Evolutionary conservation across 331 rosid genomes (phyloP).

Genomic region (Malus hybrid): DNA sequence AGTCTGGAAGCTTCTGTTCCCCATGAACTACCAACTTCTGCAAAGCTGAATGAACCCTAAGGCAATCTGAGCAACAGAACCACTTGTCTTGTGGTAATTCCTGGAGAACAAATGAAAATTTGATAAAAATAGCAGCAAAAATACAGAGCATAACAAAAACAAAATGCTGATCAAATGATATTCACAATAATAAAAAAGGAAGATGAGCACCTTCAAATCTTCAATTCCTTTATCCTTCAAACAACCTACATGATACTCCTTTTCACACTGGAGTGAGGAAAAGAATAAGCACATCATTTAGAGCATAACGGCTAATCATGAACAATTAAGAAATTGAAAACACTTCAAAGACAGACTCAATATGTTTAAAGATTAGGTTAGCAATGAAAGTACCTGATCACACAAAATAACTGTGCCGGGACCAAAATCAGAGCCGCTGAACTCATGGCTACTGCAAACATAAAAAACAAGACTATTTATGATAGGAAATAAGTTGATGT

Average conservation of each 20-base stretch:
- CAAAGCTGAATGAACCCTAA: conserved; percentile 30
- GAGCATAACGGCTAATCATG: background rate
- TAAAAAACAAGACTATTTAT: conserved; percentile 4
- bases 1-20: conserved; percentile 41
- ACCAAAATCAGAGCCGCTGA: conserved; percentile 52
- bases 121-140: background rate
- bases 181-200: background rate
- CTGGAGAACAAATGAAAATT: conserved; percentile 25
- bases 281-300: background rate
- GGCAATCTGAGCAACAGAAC: conserved; percentile 63
- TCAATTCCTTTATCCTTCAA: conserved; percentile 56
- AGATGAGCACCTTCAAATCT: conserved; percentile 42
- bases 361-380: background rate
- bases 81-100: conserved; percentile 65
- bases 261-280: conserved; percentile 55
- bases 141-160: background rate
- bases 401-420: conserved; percentile 65
- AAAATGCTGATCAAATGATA: background rate
- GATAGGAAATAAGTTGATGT: background rate
- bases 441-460: conserved; percentile 50
- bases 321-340: background rate
- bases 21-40: conserved; percentile 43
- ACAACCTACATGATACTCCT: conserved; percentile 71
- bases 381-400: conserved; percentile 57
- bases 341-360: conserved; percentile 1